Evolutionary conservation across 805 yeast genomes (phyloP), one percentile per base, ranked within the genome.

Genomic region (Yamadazyma ubonensis): DNA sequence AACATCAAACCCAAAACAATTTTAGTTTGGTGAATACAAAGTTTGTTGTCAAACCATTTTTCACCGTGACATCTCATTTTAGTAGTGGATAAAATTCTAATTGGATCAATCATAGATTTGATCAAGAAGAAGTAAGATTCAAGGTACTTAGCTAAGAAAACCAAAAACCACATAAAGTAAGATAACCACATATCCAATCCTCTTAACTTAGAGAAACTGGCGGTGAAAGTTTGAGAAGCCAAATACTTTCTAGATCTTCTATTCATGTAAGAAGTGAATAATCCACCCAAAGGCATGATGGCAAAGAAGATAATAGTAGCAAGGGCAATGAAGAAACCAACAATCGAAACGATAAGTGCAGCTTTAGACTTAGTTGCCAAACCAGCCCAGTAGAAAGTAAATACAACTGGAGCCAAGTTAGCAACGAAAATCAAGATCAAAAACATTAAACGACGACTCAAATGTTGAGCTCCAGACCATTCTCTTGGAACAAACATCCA

Each of bases 401-500:
- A 93, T 41, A 87, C 79, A 22, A 87, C 79, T 27, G 98, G 96
- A 52, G 83, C 95, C 58, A 91, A 71, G 66, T 91, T 93, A 47
- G 82, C 55, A 39, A 70, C 73, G 42, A 89, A 71, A 51, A 89
- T 78, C 38, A 78, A 50, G 39, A 83, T 51, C 61, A 91, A 66
- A 60, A 90, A 84, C 73, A 82, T 59, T 55, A 93, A 73, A 62
- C 99, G 83, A 69, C 96, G 87, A 27, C 88, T 71, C 59, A 93
- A 77, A 63, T 86, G 96, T 71, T 91, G 98, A 63, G 98, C 97
- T 67, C 99, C 99, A 25, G 98, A 95, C 98, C 98, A 93, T 54
- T 83, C 79, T 69, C 98, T 83, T 52, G 99, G 99, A 46, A 93
- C 98, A 57, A 89, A 93, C 61, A 81, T 72, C 96, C 96, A 91